A percentile compares a stretch with the other conserved stretches of the same genome.
Evolutionary conservation across 179 eudicot species (phyloP).

Genomic region (Silene vulgaris): DNA sequence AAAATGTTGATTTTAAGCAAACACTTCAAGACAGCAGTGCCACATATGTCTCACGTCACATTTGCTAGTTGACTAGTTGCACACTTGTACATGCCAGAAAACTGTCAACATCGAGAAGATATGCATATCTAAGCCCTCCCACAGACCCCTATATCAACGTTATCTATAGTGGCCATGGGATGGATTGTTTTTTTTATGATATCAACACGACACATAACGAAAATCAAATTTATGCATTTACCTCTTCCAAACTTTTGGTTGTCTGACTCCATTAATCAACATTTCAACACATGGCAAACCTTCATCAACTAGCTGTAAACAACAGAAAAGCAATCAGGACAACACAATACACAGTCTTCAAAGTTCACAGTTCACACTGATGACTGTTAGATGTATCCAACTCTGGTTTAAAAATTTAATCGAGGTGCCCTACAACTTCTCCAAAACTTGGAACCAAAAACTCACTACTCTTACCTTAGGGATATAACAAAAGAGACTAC

Average conservation of each 20-base stretch:
- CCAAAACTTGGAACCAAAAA: neutral
- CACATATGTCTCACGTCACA: neutral
- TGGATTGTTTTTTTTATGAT: neutral
- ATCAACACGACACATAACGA: neutral
- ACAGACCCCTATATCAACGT: neutral
- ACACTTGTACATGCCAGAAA: neutral
- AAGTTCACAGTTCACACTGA: neutral
- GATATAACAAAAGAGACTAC: neutral
- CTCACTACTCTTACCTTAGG: neutral
- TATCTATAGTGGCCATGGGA: neutral
- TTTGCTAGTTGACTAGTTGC: neutral
- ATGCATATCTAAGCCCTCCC: neutral
- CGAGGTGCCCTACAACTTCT: neutral
- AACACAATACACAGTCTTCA: constrained; percentile 1
- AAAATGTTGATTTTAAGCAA: neutral
- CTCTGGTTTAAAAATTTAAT: neutral
- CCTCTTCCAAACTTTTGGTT: constrained; percentile 72
- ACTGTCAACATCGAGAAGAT: neutral
- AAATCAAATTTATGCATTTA: constrained; percentile 21
- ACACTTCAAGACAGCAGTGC: neutral
- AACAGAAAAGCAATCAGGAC: neutral
- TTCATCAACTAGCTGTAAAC: constrained; percentile 33
- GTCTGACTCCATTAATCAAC: constrained; percentile 78
- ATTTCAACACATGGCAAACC: constrained; percentile 30
- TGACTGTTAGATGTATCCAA: constrained; percentile 1